These are phyloP conservation scores for Fusarium sp. DNA, from an alignment of 2,329 filamentous ascomycete genomes.

Conservation along the genomic window DNA sequence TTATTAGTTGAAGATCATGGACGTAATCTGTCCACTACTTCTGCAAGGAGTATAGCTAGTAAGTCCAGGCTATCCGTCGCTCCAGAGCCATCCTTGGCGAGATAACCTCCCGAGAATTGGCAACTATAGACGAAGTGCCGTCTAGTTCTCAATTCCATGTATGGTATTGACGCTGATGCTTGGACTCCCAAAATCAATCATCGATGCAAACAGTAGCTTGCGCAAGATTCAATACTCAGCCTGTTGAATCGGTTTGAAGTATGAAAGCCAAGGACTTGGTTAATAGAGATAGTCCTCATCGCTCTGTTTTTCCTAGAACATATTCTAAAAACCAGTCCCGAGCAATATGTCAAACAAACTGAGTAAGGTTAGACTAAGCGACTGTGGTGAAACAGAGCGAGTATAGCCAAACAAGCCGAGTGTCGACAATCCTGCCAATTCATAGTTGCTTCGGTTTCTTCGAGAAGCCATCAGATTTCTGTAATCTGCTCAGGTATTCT, in stretches of 20 bases:
- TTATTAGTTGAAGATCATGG: background rate
- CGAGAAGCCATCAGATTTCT: too few relatives aligned
- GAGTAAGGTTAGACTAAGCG: too few relatives aligned
- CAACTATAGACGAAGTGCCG: constrained; percentile 24
- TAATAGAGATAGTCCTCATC: background rate
- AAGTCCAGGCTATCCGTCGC: background rate
- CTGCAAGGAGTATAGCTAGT: constrained; percentile 1
- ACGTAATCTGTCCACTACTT: background rate
- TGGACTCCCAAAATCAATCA: background rate
- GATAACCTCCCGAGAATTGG: background rate
- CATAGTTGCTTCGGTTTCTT: too few relatives aligned
- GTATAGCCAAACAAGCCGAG: too few relatives aligned
- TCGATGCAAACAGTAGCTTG: background rate
- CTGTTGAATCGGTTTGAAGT: background rate
- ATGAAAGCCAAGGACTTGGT: too few relatives aligned
- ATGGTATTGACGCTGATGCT: background rate
- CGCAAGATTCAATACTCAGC: background rate
- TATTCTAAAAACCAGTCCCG: too few relatives aligned
- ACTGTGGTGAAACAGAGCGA: too few relatives aligned
- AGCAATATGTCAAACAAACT: too few relatives aligned
- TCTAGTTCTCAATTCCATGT: background rate
- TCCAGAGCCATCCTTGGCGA: background rate
- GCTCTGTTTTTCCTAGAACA: too few relatives aligned
- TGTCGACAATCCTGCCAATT: too few relatives aligned
- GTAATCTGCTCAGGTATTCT: too few relatives aligned